Base-by-base conservation (phyloP, 2,329 filamentous ascomycete species). In the Pseudogymnoascus sp. region DNA sequence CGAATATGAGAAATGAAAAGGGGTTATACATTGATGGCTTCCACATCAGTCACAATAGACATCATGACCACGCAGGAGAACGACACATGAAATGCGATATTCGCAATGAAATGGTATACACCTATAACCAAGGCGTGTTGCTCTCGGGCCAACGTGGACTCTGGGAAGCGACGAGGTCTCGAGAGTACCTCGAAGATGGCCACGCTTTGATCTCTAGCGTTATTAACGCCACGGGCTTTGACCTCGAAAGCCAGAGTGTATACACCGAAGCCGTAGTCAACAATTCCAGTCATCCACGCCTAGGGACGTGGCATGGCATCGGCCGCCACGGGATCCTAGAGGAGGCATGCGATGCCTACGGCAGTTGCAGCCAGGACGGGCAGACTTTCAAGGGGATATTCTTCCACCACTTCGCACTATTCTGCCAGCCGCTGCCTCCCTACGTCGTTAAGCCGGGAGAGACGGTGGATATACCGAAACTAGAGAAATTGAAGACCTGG, bases 341-440 rank as follows among this genome's bases (percentile, higher is more conserved):
- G 73, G 93, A 98, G 60, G 77, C 82, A 36, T 97, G 93, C 73
- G 93, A 97, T 73, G 84, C 86, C 2, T 78, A 77, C 16, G 90
- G 85, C 3, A 81, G 78, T 43, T 97, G 93, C 74, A 92, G 85
- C 16, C 92, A 97, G 74, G 84, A 98, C 70, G 84, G 83, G 0
- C 93, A 97, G 71, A 92, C 91, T 0, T 97, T 97, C 83, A 98
- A 97, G 75, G 90, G 91, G 23, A 93, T 97, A 64, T 96, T 93
- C 79, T 96, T 96, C 77, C 90, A 96, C 73, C 93, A 97, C 73
- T 79, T 97, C 2, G 83, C 86, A 0, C 78, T 85, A 1, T 96
- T 97, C 73, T 97, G 93, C 75, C 80, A 82, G 4, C 82, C 85
- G 0, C 76, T 96, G 3, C 80, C 79, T 2, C 62, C 67, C 6